A percentile compares a stretch with the other conserved stretches of the same genome.
phyloP scores from a whole-genome alignment of 2,329 filamentous ascomycete species.

The Xylaria sp. region DNA sequence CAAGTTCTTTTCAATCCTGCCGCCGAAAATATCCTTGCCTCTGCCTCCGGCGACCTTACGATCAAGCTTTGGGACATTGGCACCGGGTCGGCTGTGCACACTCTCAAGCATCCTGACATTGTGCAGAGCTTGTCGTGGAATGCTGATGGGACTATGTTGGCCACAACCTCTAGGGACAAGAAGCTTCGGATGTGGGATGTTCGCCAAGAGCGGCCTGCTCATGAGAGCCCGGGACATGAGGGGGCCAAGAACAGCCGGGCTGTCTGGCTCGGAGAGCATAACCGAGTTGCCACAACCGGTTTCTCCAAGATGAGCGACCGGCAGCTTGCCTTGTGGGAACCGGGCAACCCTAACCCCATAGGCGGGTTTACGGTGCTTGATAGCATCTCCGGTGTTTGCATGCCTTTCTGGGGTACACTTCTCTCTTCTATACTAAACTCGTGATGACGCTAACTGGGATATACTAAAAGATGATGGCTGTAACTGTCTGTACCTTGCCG shows the following conservation, averaged over 20 bases:
- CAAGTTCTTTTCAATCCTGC: constrained; percentile 98
- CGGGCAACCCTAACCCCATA: constrained; percentile 84
- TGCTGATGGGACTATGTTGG: constrained; percentile 84
- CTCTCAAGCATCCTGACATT: constrained; percentile 88
- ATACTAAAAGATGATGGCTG: constrained; percentile 78
- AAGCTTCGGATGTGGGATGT: constrained; percentile 98
- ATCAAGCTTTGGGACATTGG: constrained; percentile 96
- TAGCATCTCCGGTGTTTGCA: constrained; percentile 96
- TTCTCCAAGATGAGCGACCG: constrained; percentile 99
- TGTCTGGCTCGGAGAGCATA: constrained; percentile 97
- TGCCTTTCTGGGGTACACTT: constrained; percentile 91
- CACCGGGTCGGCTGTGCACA: constrained; percentile 77
- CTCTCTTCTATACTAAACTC: background rate
- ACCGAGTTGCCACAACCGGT: constrained; percentile 93
- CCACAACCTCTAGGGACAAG: constrained; percentile 97
- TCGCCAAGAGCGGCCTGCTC: constrained; percentile 86
- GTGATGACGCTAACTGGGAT: constrained; percentile 42
- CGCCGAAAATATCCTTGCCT: constrained; percentile 94
- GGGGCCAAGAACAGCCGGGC: constrained; percentile 98
- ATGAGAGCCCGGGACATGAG: constrained; percentile 85
- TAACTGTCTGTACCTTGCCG: constrained; percentile 93
- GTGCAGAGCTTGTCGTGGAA: constrained; percentile 97
- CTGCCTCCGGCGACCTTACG: constrained; percentile 92
- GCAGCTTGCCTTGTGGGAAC: constrained; percentile 95
- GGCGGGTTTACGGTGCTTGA: constrained; percentile 91